Percentiles rank a stretch among this genome's conserved stretches.
Conservation (phyloP, 805 yeast genomes). For the Myxozyma vanderwaltii region DNA sequence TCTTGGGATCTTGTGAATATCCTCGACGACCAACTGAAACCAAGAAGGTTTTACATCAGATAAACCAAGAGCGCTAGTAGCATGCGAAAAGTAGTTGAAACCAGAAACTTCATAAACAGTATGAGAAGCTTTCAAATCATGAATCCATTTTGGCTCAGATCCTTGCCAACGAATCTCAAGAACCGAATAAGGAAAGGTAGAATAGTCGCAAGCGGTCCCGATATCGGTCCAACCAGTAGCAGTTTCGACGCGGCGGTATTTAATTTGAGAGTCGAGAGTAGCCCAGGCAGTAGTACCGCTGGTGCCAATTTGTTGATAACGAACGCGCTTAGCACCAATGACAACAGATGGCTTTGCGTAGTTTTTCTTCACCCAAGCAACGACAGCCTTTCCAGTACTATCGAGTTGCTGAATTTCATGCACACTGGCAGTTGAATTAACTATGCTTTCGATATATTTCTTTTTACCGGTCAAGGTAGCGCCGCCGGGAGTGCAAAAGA, state of each 20-base stretch:
- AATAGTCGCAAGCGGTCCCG: slow-evolving; percentile 7
- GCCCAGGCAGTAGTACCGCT: slow-evolving; percentile 43
- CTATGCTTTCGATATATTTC: slow-evolving; percentile 30
- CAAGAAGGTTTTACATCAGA: slow-evolving; percentile 47
- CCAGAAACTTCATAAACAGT: slow-evolving; percentile 51
- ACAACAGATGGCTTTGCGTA: slow-evolving; percentile 24
- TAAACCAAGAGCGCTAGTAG: slow-evolving; percentile 42
- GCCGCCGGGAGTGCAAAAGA: slow-evolving; percentile 30
- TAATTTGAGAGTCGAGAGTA: slow-evolving; percentile 39
- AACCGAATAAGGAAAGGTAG: slow-evolving; percentile 52
- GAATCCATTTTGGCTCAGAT: slow-evolving; percentile 45
- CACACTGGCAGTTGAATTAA: slow-evolving; percentile 23
- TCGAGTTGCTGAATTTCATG: slow-evolving; percentile 29
- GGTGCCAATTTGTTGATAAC: slow-evolving; percentile 28
- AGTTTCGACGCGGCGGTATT: slow-evolving; percentile 11
- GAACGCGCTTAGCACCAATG: slow-evolving; percentile 20
- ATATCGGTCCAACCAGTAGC: slow-evolving; percentile 27
- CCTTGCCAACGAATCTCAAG: slow-evolving; percentile 53
- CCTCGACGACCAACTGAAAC: slow-evolving; percentile 45
- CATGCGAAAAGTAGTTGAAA: slow-evolving; percentile 45
- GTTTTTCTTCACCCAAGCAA: slow-evolving; percentile 19
- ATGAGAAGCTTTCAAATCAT: slow-evolving; percentile 50
- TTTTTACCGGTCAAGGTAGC: slow-evolving; percentile 24
- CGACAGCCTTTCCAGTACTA: slow-evolving; percentile 26
- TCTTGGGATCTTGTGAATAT: slow-evolving; percentile 53